Evolutionary conservation across 1,139 yeast genomes (phyloP), one percentile per base, ranked within the genome.

Genomic region (Saccharomyces hybrid): DNA sequence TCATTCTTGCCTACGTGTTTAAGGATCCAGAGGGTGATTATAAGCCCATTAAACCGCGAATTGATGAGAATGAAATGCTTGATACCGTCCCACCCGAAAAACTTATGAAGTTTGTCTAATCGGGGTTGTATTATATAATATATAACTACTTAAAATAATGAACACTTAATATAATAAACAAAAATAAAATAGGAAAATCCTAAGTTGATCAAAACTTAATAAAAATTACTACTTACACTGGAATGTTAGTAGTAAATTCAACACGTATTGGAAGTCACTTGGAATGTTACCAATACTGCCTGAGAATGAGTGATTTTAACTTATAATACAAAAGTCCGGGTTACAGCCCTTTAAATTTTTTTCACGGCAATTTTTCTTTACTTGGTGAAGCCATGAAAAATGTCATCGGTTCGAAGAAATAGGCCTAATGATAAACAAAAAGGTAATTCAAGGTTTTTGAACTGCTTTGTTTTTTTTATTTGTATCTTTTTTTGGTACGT

Each of bases 71-170:
- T 51, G 85, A 81, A 51, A 81, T 81, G 86, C 72, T 80, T 70
- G 76, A 80, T 57, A 80, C 82, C 1, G 83, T 82, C 32, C 83
- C 83, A 51, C 86, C 87, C 1, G 82, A 79, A 60, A 81, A 78
- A 51, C 70, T 82, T 58, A 72, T 82, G 64, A 71, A 68, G 55
- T 71, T 68, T 54, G 64, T 72, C 51, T 69, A 56, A 60, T 46
- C 31, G 19, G 25, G 34, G 14, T 51, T 16, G 29, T 28, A 19
- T 41, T 48, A 52, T 32, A 47, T 32, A 47, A 26, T 28, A 47
- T 14, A 26, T 46, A 46, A 46, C 31, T 46, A 46, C 48, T 26
- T 31, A 16, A 16, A 46, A 46, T 49, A 38, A 25, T 46, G 31
- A 46, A 46, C 31, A 26, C 28, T 46, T 46, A 26, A 46, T 25